These are phyloP conservation scores for Penicillium mononematosum DNA, from an alignment of 495 filamentous ascomycete species.

Conservation along the genomic window DNA sequence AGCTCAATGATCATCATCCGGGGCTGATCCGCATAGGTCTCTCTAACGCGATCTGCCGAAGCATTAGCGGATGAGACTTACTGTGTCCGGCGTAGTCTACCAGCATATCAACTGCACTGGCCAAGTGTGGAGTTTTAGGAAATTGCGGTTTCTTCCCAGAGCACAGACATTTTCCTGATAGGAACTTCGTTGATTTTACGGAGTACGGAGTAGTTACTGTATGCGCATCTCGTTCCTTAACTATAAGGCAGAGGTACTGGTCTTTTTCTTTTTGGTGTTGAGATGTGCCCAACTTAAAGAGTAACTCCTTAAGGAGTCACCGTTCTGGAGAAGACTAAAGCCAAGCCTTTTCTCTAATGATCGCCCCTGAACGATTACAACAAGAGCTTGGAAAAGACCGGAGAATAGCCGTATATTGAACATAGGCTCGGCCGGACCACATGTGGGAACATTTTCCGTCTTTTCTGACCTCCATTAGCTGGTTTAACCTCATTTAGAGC, in stretches of 20 bases:
- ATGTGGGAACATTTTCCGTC: neutral
- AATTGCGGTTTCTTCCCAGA: constrained; percentile 6
- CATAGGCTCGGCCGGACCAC: constrained; percentile 1
- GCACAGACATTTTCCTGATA: constrained; percentile 6
- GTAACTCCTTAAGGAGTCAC: neutral
- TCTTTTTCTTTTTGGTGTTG: neutral
- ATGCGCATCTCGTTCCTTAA: neutral
- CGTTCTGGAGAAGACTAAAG: neutral
- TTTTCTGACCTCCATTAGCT: neutral
- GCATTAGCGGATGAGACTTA: constrained; percentile 29
- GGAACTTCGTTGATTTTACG: neutral
- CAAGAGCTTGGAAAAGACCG: constrained; percentile 1
- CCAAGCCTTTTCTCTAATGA: constrained; percentile 1
- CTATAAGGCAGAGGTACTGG: neutral
- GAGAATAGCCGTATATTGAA: constrained; percentile 5
- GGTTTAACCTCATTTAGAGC: neutral
- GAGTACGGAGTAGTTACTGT: too few relatives aligned
- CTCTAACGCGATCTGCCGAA: constrained; percentile 29
- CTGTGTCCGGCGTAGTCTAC: constrained; percentile 25
- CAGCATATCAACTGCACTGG: constrained; percentile 20
- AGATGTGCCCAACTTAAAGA: neutral
- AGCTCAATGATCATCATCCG: constrained; percentile 14
- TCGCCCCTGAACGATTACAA: constrained; percentile 2
- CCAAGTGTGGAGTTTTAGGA: constrained; percentile 14
- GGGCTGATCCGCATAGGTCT: constrained; percentile 14